Evolutionary conservation across 495 filamentous ascomycete species (phyloP), one percentile per base, ranked within the genome.

Genomic region (Penicillium turbatum): DNA sequence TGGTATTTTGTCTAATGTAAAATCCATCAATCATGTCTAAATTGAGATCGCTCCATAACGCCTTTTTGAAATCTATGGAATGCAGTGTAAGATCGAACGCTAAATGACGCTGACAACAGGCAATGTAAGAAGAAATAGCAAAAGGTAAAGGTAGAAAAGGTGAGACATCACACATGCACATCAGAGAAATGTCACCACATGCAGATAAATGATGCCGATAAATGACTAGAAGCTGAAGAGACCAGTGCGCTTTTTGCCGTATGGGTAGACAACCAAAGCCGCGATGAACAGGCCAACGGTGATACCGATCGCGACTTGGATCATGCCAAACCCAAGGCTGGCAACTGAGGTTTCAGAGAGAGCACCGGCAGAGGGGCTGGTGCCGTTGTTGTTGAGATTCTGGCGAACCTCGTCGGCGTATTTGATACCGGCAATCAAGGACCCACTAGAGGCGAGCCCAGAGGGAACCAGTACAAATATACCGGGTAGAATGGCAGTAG

Each of bases 391-490:
- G 16, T 65, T 67, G 1, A 78, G 74, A 54, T 81, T 83, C 1
- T 72, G 53, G 16, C 79, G 80, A 21, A 95, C 82, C 59, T 87
- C 78, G 55, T 96, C 82, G 12, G 90, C 91, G 26, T 82, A 86
- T 48, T 81, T 80, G 16, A 97, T 70, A 16, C 92, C 92, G 12
- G 82, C 81, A 10, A 97, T 74, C 51, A 97, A 70, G 11, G 84
- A 88, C 4, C 91, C 92, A 45, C 80, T 82, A 3, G 89, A 91
- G 0, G 92, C 89, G 15, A 97, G 77, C 5, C 91, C 92, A 6
- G 86, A 90, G 1, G 92, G 92, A 6, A 97, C 92, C 49, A 93
- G 89, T 11, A 97, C 91, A 62, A 96, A 96, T 56, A 97, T 96
- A 34, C 86, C 92, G 0, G 92, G 92, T 0, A 97, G 69, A 65